phyloP scores from a whole-genome alignment of 129 eudicot species.

The Lactuca sativa region DNA sequence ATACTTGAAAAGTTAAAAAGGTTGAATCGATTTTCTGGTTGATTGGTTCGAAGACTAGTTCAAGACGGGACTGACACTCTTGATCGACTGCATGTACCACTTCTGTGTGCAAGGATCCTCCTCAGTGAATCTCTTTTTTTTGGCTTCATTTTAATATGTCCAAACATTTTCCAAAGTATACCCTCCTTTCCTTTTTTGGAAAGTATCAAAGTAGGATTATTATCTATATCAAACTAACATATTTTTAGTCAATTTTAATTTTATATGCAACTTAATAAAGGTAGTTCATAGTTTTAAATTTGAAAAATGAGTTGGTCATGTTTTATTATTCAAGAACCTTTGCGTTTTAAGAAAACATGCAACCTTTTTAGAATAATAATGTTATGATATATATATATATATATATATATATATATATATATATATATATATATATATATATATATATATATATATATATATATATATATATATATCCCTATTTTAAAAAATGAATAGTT shows the following conservation, averaged over 20 bases:
- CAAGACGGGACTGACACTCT: constrained; percentile 37
- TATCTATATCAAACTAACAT: too few relatives aligned
- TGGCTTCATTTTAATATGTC: constrained; percentile 39
- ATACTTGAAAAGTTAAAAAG: constrained; percentile 15
- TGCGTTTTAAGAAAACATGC: too few relatives aligned
- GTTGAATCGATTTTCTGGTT: constrained; percentile 3
- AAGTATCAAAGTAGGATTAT: background rate
- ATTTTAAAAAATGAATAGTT: too few relatives aligned
- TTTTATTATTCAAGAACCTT: too few relatives aligned
- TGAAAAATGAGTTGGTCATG: too few relatives aligned
- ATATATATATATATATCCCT: too few relatives aligned
- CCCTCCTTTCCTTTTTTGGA: constrained; percentile 24
- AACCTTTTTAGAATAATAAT: too few relatives aligned
- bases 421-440: too few relatives aligned
- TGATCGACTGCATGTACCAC: constrained; percentile 34
- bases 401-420: too few relatives aligned
- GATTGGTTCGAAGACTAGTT: constrained; percentile 34
- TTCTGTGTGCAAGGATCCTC: constrained; percentile 33
- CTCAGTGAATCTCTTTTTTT: constrained; percentile 31
- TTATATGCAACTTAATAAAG: background rate
- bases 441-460: too few relatives aligned
- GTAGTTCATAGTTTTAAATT: too few relatives aligned
- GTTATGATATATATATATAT: too few relatives aligned
- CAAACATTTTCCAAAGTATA: constrained; percentile 6
- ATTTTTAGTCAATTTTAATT: background rate